These are phyloP conservation scores for Prunus yedoensis DNA, from an alignment of 331 rosid genomes.

Conservation along the genomic window DNA sequence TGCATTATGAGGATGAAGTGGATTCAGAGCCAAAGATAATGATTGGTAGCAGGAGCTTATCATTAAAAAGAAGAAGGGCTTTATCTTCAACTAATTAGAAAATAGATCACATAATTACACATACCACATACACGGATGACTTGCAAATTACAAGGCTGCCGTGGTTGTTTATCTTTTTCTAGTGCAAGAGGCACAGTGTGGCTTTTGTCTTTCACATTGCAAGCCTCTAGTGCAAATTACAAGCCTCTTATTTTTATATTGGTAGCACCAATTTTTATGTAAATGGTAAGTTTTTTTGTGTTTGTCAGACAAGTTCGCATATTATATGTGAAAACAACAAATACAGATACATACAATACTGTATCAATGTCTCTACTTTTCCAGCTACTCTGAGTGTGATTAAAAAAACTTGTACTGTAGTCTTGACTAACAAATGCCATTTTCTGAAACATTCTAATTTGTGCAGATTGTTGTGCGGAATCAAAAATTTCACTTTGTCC, in stretches of 20 bases:
- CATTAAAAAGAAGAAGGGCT: slow-evolving; percentile 35
- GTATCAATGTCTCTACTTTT: slow-evolving; percentile 42
- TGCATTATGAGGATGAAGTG: slow-evolving; percentile 1
- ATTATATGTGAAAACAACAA: background rate
- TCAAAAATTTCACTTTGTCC: slow-evolving; percentile 76
- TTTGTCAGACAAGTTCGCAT: background rate
- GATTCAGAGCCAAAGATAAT: background rate
- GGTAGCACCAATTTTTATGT: background rate
- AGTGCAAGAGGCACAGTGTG: too few species aligned
- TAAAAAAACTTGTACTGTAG: slow-evolving; percentile 48
- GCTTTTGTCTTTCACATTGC: too few species aligned
- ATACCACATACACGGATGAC: background rate
- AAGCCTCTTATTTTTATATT: too few species aligned
- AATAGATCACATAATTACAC: background rate
- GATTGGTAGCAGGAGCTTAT: slow-evolving; percentile 15
- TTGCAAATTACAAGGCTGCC: background rate
- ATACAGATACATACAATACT: slow-evolving; percentile 22
- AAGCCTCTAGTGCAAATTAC: too few species aligned
- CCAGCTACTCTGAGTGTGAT: slow-evolving; percentile 71
- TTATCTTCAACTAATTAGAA: slow-evolving; percentile 27
- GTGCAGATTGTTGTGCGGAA: slow-evolving; percentile 72
- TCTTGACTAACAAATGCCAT: slow-evolving; percentile 91
- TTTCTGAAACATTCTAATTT: slow-evolving; percentile 75
- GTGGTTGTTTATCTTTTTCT: too few species aligned
- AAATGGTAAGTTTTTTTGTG: background rate